Base-by-base conservation (phyloP, 495 filamentous ascomycete species). In the Talaromyces adpressus region DNA sequence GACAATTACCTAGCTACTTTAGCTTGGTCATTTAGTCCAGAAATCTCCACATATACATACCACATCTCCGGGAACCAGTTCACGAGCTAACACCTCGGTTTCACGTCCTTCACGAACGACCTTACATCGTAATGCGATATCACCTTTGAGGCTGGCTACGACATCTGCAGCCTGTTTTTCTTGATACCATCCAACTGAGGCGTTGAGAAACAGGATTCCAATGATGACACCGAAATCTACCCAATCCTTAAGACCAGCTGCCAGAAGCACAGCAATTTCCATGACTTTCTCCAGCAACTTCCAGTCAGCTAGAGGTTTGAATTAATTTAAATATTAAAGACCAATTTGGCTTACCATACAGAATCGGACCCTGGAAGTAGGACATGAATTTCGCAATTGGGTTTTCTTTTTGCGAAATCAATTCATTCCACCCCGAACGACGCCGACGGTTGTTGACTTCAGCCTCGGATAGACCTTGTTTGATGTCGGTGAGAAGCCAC, bases 151-250 rank as follows among this genome's bases (percentile, higher is more conserved):
- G 70, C 82, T 86, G 11, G 89, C 88, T 65, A 92, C 89, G 56
- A 92, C 87, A 76, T 92, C 89, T 27, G 88, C 89, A 41, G 89
- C 89, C 73, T 91, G 88, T 71, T 91, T 92, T 72, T 92, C 89
- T 69, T 92, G 89, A 69, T 92, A 92, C 84, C 89, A 92, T 67
- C 89, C 89, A 65, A 91, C 89, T 61, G 77, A 64, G 27, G 89
- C 89, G 72, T 92, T 92, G 62, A 92, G 80, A 66, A 87, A 77
- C 30, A 92, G 73, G 66, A 92, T 91, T 72, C 86, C 89, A 63
- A 89, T 87, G 73, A 92, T 92, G 68, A 92, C 89, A 79, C 89
- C 89, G 62, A 91, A 89, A 72, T 92, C 89, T 64, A 92, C 82
- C 88, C 88, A 92, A 71, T 91, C 89, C 4, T 78, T 69, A 47